Evolutionary conservation across 306 rosid genomes (phyloP), one percentile per base, ranked within the genome.

Genomic region (Cicer bijugum): DNA sequence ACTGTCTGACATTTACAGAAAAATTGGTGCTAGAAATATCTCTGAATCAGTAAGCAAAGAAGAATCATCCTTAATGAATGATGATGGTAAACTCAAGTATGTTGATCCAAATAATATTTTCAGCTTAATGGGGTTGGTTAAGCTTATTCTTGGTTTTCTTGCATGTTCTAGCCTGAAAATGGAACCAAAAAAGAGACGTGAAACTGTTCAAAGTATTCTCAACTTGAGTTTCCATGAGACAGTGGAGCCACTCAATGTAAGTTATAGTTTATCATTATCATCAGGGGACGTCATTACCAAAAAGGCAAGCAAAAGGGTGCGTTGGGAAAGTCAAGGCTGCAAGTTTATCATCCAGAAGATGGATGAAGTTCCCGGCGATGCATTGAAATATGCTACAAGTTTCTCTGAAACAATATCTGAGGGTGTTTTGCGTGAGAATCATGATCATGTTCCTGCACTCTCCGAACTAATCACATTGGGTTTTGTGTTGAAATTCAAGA

Each of bases 81-180:
- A 12, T 33, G 84, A 39, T 12, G 67, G 17, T 7, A 55, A 69
- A 48, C 51, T 80, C 50, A 69, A 69, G 45, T 62, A 51, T 42
- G 67, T 62, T 67, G 79, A 82, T 47, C 84, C 82, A 56, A 72
- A 58, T 55, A 75, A 65, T 1, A 19, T 11, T 35, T 71, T 85
- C 43, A 67, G 85, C 12, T 71, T 75, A 10, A 88, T 71, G 79
- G 88, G 77, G 6, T 51, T 92, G 79, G 63, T 85, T 45, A 85
- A 76, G 78, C 85, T 92, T 59, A 84, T 88, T 61, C 91, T 92
- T 56, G 87, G 96, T 20, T 92, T 86, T 67, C 88, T 92, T 40
- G 87, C 92, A 16, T 75, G 71, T 70, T 84, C 92, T 38, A 53
- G 77, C 48, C 67, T 86, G 14, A 74, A 82, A 72, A 82, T 89